Evolutionary conservation across 345 rosid genomes (phyloP).

Genomic region (Eucalyptus regnans): DNA sequence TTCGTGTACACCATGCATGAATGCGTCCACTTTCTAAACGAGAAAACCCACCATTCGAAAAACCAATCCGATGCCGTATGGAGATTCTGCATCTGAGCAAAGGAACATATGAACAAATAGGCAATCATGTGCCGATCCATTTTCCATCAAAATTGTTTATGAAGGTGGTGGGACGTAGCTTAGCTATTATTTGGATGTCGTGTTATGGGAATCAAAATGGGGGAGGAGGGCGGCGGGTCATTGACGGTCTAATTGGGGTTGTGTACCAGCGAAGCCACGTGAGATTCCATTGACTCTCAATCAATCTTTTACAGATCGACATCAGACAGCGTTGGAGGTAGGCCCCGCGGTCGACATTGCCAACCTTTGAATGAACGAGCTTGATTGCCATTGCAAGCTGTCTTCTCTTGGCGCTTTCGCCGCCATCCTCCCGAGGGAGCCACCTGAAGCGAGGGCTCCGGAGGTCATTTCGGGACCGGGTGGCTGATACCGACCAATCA

Average conservation of each 20-base stretch:
- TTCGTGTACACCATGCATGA: neutral
- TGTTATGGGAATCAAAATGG: neutral
- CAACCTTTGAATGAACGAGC: neutral
- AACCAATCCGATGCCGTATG: neutral
- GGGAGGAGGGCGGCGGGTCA: neutral
- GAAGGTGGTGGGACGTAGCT: neutral
- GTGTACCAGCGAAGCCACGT: slow-evolving; percentile 31
- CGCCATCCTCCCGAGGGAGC: neutral
- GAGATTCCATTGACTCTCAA: neutral
- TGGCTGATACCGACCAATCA: neutral
- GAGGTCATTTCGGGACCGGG: neutral
- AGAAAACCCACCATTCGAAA: neutral
- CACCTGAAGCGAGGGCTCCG: neutral
- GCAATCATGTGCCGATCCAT: neutral
- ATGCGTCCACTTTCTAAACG: neutral
- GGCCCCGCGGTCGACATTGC: neutral
- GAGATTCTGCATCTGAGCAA: neutral
- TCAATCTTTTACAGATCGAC: neutral
- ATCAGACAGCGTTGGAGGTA: neutral
- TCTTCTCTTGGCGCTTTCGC: neutral
- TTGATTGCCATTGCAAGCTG: slow-evolving; percentile 15
- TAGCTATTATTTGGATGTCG: neutral
- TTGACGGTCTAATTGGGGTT: neutral
- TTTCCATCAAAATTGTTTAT: neutral
- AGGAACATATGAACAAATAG: neutral